Percentiles rank a stretch among this genome's conserved stretches.
Conservation (phyloP, 345 rosid genomes). For the Pistacia atlantica region DNA sequence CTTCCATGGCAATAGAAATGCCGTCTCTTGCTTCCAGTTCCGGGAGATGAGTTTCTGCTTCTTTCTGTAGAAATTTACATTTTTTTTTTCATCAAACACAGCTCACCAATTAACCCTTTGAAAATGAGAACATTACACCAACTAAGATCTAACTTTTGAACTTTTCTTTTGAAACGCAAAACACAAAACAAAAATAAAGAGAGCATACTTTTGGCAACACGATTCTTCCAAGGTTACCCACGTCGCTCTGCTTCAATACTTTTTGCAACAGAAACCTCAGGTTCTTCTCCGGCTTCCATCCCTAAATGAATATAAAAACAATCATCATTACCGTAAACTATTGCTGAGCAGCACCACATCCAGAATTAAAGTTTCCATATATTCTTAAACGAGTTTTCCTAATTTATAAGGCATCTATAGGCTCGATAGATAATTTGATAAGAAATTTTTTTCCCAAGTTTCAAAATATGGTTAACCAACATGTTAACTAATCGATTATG, state of each 20-base stretch:
- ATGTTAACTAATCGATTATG: neutral
- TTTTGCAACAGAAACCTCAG: constrained; percentile 93
- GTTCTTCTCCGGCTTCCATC: constrained; percentile 91
- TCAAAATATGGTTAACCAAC: neutral
- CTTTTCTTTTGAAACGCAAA: neutral
- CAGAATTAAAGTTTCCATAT: neutral
- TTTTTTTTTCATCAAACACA: neutral
- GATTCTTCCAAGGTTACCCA: constrained; percentile 93
- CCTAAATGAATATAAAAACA: constrained; percentile 38
- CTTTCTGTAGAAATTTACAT: constrained; percentile 54
- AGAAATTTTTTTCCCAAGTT: neutral
- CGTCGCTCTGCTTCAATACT: constrained; percentile 98
- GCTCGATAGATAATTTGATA: neutral
- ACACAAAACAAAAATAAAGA: neutral
- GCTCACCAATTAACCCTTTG: too few relatives aligned
- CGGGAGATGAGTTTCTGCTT: constrained; percentile 96
- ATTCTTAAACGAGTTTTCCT: neutral
- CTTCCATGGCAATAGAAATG: constrained; percentile 95
- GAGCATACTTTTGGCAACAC: constrained; percentile 78
- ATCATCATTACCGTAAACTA: too few relatives aligned
- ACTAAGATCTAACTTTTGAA: too few relatives aligned
- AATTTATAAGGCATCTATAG: neutral
- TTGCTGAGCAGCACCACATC: too few relatives aligned
- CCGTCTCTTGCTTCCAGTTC: constrained; percentile 97
- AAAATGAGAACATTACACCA: too few relatives aligned